These are phyloP conservation scores for Berberis thunbergii DNA, from an alignment of 164 flowering plant species.

Conservation along the genomic window DNA sequence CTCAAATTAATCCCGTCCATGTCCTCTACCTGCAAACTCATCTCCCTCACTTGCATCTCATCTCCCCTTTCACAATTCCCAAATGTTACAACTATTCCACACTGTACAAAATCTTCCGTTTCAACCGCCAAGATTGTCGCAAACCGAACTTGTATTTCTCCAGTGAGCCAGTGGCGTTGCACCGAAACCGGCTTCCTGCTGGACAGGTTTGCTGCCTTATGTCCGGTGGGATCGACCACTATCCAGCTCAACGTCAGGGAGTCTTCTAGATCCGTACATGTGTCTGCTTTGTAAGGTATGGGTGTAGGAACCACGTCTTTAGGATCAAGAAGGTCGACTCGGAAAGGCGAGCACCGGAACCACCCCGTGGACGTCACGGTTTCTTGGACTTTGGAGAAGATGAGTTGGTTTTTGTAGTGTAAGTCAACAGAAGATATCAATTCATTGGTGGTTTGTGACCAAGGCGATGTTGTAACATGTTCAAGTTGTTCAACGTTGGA, in stretches of 20 bases:
- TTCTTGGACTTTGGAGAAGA: slow-evolving; percentile 41
- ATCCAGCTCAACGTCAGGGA: slow-evolving; percentile 41
- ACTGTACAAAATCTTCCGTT: slow-evolving; percentile 25
- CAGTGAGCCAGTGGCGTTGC: slow-evolving; percentile 53
- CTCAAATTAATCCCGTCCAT: slow-evolving; percentile 51
- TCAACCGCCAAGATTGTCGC: slow-evolving; percentile 31
- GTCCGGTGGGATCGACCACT: slow-evolving; percentile 25
- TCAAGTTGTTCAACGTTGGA: background rate
- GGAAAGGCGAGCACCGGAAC: slow-evolving; percentile 50
- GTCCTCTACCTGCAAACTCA: slow-evolving; percentile 62
- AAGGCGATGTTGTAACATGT: background rate
- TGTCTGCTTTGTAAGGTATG: slow-evolving; percentile 9
- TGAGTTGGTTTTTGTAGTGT: slow-evolving; percentile 23
- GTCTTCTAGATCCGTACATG: slow-evolving; percentile 21
- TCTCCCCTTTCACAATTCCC: slow-evolving; percentile 9
- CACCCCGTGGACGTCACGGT: slow-evolving; percentile 36
- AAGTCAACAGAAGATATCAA: slow-evolving; percentile 80
- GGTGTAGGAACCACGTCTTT: slow-evolving; percentile 38
- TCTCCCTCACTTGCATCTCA: slow-evolving; percentile 48
- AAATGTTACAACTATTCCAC: slow-evolving; percentile 32
- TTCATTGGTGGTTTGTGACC: slow-evolving; percentile 8
- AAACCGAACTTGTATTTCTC: slow-evolving; percentile 37
- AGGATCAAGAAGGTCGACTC: slow-evolving; percentile 46
- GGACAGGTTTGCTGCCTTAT: slow-evolving; percentile 47
- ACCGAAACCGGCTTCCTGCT: slow-evolving; percentile 44